phyloP scores from a whole-genome alignment of 2,329 filamentous ascomycete species.

The Paecilomyces niveus region DNA sequence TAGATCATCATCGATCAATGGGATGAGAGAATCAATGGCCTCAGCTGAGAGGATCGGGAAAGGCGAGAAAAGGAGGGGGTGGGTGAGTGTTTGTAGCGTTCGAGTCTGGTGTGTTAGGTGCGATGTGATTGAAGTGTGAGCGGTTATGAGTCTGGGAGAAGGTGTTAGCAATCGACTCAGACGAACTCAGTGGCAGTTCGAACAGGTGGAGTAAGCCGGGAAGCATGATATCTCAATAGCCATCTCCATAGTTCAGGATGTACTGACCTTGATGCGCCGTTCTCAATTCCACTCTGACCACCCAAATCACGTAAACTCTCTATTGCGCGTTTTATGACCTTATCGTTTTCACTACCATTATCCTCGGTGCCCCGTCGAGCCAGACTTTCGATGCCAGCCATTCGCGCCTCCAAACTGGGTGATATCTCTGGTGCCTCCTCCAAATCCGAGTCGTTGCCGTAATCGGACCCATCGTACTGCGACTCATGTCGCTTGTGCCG shows the following conservation, averaged over 20 bases:
- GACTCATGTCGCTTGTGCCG: conserved; percentile 35
- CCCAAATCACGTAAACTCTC: conserved; percentile 47
- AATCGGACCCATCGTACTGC: conserved; percentile 52
- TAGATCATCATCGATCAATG: conserved; percentile 48
- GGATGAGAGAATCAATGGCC: conserved; percentile 50
- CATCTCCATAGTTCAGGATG: neutral
- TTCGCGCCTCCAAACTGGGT: conserved; percentile 46
- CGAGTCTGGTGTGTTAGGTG: conserved; percentile 57
- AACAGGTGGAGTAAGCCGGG: neutral
- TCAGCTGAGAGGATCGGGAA: conserved; percentile 47
- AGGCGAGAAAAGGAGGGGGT: conserved; percentile 52
- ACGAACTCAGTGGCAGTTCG: neutral
- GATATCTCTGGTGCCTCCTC: conserved; percentile 48
- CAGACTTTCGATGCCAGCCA: conserved; percentile 50
- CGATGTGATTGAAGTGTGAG: conserved; percentile 51
- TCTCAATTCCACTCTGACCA: conserved; percentile 50
- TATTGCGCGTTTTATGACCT: conserved; percentile 46
- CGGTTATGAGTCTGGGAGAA: conserved; percentile 47
- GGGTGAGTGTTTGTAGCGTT: conserved; percentile 50
- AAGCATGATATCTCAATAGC: neutral
- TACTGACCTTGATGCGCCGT: conserved; percentile 47
- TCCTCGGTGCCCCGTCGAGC: conserved; percentile 47
- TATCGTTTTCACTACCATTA: conserved; percentile 45
- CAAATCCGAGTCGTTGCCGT: conserved; percentile 50
- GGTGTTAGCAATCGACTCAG: neutral